Conservation (phyloP, 2,329 filamentous ascomycete genomes). For the Fusarium penzigii region DNA sequence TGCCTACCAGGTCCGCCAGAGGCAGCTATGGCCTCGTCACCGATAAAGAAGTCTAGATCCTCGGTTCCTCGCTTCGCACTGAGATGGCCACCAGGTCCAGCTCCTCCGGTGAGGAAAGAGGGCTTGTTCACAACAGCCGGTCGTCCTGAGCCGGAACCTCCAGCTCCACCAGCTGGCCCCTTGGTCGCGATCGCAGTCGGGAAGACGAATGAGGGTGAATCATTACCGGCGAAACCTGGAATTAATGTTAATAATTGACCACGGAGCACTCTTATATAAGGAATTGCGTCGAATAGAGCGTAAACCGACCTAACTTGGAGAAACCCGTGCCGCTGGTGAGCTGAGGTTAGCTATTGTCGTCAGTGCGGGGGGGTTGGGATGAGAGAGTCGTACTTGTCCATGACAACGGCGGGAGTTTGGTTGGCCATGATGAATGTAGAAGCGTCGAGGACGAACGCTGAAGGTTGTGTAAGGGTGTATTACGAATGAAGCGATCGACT, state of each 20-base stretch:
- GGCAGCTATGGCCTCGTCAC: conserved; percentile 89
- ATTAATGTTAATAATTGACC: conserved; percentile 26
- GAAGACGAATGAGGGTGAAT: conserved; percentile 98
- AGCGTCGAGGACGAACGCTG: conserved; percentile 26
- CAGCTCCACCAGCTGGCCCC: conserved; percentile 68
- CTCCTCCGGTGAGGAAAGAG: conserved; percentile 88
- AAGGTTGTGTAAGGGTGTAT: conserved; percentile 7
- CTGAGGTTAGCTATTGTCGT: conserved; percentile 35
- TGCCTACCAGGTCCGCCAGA: conserved; percentile 74
- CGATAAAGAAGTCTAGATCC: conserved; percentile 98
- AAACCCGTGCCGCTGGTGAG: conserved; percentile 90
- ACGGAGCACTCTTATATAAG: conserved; percentile 1
- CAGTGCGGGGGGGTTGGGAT: conserved; percentile 32
- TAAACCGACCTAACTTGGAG: conserved; percentile 86
- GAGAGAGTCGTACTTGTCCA: conserved; percentile 91
- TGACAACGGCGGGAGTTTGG: conserved; percentile 99
- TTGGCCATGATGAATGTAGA: conserved; percentile 70
- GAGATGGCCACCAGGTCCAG: conserved; percentile 78
- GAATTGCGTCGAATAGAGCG: conserved; percentile 8
- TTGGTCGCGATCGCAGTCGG: conserved; percentile 98
- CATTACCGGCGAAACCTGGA: conserved; percentile 95
- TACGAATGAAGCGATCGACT: conserved; percentile 11
- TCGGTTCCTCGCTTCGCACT: conserved; percentile 94
- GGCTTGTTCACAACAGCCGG: conserved; percentile 93
- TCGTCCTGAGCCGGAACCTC: conserved; percentile 80